Evolutionary conservation across 768 basidiomycete species (phyloP).

Genomic region (Chalciporus sphaerocephalus): DNA sequence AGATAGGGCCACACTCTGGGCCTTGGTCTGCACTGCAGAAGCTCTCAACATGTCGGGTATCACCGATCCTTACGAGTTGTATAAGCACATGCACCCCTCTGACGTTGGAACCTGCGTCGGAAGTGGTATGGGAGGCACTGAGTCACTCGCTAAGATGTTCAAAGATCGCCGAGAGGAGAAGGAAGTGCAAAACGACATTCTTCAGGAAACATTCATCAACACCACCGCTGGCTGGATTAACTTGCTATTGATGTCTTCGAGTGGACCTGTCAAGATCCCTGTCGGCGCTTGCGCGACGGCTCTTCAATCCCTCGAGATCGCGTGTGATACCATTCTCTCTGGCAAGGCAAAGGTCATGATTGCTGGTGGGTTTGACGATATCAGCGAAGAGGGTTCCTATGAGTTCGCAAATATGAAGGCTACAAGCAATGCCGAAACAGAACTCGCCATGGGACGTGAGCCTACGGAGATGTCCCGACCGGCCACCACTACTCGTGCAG

Average conservation of each 20-base stretch:
- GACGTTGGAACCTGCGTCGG: conserved; percentile 93
- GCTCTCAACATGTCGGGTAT: conserved; percentile 96
- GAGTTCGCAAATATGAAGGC: conserved; percentile 99
- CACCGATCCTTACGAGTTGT: conserved; percentile 96
- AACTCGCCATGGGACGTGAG: conserved; percentile 98
- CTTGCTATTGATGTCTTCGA: conserved; percentile 88
- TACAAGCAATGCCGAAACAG: conserved; percentile 93
- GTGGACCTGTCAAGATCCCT: conserved; percentile 97
- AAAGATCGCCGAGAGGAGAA: conserved; percentile 97
- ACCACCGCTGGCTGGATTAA: conserved; percentile 99
- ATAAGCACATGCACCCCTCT: conserved; percentile 94
- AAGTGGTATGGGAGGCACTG: conserved; percentile 96
- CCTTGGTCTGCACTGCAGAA: conserved; percentile 89
- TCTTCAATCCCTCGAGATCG: conserved; percentile 95
- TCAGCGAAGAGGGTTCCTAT: conserved; percentile 96
- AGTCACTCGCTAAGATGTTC: conserved; percentile 93
- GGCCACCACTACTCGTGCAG: conserved; percentile 91
- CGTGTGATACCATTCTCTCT: conserved; percentile 89
- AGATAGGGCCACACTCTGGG: conserved; percentile 92
- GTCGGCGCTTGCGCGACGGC: conserved; percentile 99
- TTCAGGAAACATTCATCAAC: conserved; percentile 99
- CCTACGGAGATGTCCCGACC: conserved; percentile 99
- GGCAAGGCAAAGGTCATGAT: conserved; percentile 99
- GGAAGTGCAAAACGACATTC: conserved; percentile 96
- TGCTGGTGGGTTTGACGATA: conserved; percentile 96